Conservation (phyloP, 805 yeast genomes). For the Lachancea quebecensis region DNA sequence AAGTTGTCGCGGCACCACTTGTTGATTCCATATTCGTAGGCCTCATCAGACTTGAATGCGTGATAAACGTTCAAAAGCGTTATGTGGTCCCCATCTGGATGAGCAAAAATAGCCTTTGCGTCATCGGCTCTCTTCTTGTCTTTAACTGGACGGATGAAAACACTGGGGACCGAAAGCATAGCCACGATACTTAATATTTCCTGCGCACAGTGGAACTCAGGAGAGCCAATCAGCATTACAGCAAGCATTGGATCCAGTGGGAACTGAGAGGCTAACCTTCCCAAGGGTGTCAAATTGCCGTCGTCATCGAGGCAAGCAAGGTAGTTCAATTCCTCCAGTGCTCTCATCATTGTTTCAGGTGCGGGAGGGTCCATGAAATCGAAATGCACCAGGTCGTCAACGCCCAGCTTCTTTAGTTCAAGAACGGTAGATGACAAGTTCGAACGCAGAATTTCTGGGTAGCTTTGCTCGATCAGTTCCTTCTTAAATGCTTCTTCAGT, state of each 20-base stretch:
- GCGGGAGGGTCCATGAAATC: conserved; percentile 99
- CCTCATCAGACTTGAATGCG: conserved; percentile 73
- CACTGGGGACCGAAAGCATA: conserved; percentile 84
- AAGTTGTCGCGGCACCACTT: conserved; percentile 92
- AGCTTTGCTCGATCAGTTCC: conserved; percentile 89
- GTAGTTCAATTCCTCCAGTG: conserved; percentile 89
- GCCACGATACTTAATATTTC: conserved; percentile 87
- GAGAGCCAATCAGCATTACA: conserved; percentile 82
- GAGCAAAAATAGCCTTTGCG: conserved; percentile 79
- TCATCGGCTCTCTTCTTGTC: conserved; percentile 90
- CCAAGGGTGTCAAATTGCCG: conserved; percentile 83
- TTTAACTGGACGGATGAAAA: conserved; percentile 87
- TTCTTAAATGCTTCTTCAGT: conserved; percentile 95
- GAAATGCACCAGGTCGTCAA: conserved; percentile 93
- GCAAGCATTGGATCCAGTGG: conserved; percentile 96
- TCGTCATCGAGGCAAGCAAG: conserved; percentile 85
- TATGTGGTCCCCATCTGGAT: conserved; percentile 91
- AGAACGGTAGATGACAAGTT: conserved; percentile 87
- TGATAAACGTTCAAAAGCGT: conserved; percentile 84
- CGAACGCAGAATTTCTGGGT: conserved; percentile 90
- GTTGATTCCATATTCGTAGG: conserved; percentile 53
- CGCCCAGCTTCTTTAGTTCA: conserved; percentile 87
- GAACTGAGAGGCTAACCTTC: conserved; percentile 84
- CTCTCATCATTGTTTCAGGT: conserved; percentile 99
- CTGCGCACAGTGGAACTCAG: conserved; percentile 78